Base-by-base conservation (phyloP, 78 protist species). In the slime mould (Dictyostelium discoideum) region DNA sequence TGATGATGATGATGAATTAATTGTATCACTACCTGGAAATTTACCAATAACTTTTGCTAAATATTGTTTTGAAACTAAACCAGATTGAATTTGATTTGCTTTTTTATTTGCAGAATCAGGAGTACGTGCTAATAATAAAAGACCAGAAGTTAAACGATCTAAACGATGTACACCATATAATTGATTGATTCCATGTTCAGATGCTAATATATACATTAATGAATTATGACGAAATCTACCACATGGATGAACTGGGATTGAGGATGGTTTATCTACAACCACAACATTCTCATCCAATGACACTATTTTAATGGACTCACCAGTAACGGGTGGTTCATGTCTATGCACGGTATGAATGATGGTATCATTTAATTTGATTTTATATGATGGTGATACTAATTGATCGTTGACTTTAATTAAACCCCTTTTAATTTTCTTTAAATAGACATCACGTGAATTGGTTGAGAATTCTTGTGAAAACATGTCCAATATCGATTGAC, bases 241-340 rank as follows among this genome's bases (percentile, higher is more conserved):
- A 81, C 97, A 96, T n/a, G 97, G 97, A 57, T 97, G 98, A 37
- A 98, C 97, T 32, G 97, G 97, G 5, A 89, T 83, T 16, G 97
- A 86, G 2, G 97, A 18, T 5, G 99, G 99, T 87, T 98, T 98
- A 86, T 97, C 87, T 5, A 98, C 93, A 0, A 86, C 99, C 4
- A 97, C 88, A 3, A 97, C 26, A n/a, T 96, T 97, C n/a, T 92
- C 96, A 9, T 93, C 85, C 2, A 83, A 87, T 16, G 74, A 86
- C 0, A 97, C 42, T 5, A 39, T 57, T 13, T 78, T 72, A 39
- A 93, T 60, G 3, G 80, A 2, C 20, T 65, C 24, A 26, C 60
- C 97, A 16, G 77, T 44, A 11, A 98, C 96, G 9, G 98, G 98
- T 20, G 97, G 97, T 79, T 98, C 99, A 86, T 98, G 99, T 44